These are phyloP conservation scores for Saturnispora bothae DNA, from an alignment of 805 yeast genomes.

Conservation along the genomic window DNA sequence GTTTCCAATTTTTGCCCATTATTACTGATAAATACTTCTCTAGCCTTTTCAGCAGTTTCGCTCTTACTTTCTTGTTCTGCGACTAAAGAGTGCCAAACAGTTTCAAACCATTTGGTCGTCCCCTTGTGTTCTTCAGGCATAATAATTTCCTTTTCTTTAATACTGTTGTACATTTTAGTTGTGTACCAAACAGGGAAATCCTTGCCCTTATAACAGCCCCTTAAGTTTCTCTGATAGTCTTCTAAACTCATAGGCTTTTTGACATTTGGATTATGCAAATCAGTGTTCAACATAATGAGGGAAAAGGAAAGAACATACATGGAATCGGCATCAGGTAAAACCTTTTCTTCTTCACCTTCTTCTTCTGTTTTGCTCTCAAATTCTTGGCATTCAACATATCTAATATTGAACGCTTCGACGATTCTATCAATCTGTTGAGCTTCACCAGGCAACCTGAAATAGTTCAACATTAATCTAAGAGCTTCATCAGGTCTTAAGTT, in stretches of 20 bases:
- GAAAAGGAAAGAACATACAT: slow-evolving; percentile 87
- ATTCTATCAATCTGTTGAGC: slow-evolving; percentile 93
- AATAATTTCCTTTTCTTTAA: slow-evolving; percentile 77
- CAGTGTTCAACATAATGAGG: slow-evolving; percentile 89
- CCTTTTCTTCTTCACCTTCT: slow-evolving; percentile 32
- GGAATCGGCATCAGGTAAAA: slow-evolving; percentile 72
- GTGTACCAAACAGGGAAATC: slow-evolving; percentile 85
- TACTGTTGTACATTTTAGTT: slow-evolving; percentile 68
- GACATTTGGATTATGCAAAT: slow-evolving; percentile 84
- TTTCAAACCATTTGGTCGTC: slow-evolving; percentile 86
- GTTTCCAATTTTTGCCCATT: slow-evolving; percentile 15
- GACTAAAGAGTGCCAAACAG: slow-evolving; percentile 65
- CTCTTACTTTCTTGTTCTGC: slow-evolving; percentile 32
- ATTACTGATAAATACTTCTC: slow-evolving; percentile 8
- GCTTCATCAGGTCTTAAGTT: slow-evolving; percentile 89
- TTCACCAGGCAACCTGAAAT: slow-evolving; percentile 93
- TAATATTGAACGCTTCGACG: slow-evolving; percentile 74
- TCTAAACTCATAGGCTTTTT: slow-evolving; percentile 85
- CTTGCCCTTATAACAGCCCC: slow-evolving; percentile 63
- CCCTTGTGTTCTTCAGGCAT: slow-evolving; percentile 98
- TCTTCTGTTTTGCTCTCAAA: slow-evolving; percentile 14
- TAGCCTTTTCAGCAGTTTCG: slow-evolving; percentile 13
- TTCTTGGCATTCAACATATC: slow-evolving; percentile 59
- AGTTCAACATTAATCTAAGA: slow-evolving; percentile 64
- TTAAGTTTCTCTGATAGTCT: slow-evolving; percentile 67